Evolutionary conservation across 805 yeast genomes (phyloP), one percentile per base, ranked within the genome.

Genomic region (Suhomyces sp.): DNA sequence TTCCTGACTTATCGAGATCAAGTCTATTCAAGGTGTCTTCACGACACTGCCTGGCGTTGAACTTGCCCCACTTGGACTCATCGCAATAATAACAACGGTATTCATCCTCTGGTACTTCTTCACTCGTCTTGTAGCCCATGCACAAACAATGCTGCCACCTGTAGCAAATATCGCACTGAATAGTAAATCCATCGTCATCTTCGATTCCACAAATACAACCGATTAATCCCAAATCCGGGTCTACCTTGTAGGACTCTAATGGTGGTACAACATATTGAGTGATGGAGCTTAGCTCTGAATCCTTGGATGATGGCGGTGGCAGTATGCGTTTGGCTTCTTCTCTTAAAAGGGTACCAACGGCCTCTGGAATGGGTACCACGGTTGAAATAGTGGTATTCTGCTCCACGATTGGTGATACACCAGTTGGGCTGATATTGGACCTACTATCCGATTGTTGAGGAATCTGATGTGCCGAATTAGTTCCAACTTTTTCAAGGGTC

Each of bases 131-230:
- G 38, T 85, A 86, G 6, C 83, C 83, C 76, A 88, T 86, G 60
- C 98, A 90, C n/a, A 77, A 70, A 18, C 93, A 88, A 63, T 90
- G 98, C 56, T 90, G 96, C 97, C 97, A 90, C 43, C 95, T 77
- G 58, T 76, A 81, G 58, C 98, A 90, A 21, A 77, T 72, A 56
- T 88, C 96, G 64, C 98, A 93, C 62, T 93, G 98, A 43, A 93
- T 85, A 16, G 95, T 90, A 52, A 87, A 83, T 0, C 97, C 97
- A 48, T 91, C 93, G 60, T 88, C 96, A 41, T 87, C 95, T 39
- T 79, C 85, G 47, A 71, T 80, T 1, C 80, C 88, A 68, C 98
- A 91, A 6, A 90, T 77, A 62, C 98, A 91, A 2, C 95, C 87
- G 36, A 91, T 90, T 0, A 79, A 61, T 0, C 96, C 96, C 2